A percentile compares a stretch with the other conserved stretches of the same genome.
These are phyloP conservation scores for Microthyrium microscopicum DNA, from an alignment of 2,329 filamentous ascomycete genomes.

Conservation along the genomic window DNA sequence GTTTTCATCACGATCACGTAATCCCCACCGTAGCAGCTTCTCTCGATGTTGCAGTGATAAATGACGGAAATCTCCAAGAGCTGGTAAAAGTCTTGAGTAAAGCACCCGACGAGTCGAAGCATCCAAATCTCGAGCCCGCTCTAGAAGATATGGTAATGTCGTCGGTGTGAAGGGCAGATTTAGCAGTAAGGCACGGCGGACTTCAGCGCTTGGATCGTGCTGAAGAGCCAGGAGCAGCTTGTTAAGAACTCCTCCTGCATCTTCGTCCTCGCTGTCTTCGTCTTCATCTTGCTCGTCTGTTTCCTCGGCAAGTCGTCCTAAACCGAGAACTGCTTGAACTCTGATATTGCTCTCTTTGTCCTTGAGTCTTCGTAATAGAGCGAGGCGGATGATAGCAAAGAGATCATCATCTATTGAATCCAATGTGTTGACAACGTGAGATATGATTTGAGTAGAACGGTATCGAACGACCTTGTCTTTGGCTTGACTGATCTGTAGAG, in stretches of 20 bases:
- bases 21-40: conserved; percentile 85
- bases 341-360: conserved; percentile 91
- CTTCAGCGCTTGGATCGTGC: conserved; percentile 87
- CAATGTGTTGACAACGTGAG: conserved; percentile 81
- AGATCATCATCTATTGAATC: conserved; percentile 85
- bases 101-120: conserved; percentile 67
- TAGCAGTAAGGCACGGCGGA: conserved; percentile 69
- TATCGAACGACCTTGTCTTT: conserved; percentile 93
- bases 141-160: conserved; percentile 74
- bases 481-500: conserved; percentile 60
- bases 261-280: conserved; percentile 50
- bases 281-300: conserved; percentile 47
- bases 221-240: conserved; percentile 79
- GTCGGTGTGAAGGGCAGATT: conserved; percentile 76
- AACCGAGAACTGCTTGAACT: conserved; percentile 76
- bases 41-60: conserved; percentile 87
- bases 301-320: conserved; percentile 63
- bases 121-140: conserved; percentile 81
- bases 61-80: conserved; percentile 84
- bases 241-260: conserved; percentile 53
- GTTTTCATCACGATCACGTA: conserved; percentile 84
- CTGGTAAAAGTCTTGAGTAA: conserved; percentile 74
- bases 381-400: conserved; percentile 65
- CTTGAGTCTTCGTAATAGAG: conserved; percentile 67
- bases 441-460: conserved; percentile 73